A percentile compares a stretch with the other conserved stretches of the same genome.
Conservation (phyloP, 2,329 filamentous ascomycete genomes). For the Pseudogymnoascus destructans region DNA sequence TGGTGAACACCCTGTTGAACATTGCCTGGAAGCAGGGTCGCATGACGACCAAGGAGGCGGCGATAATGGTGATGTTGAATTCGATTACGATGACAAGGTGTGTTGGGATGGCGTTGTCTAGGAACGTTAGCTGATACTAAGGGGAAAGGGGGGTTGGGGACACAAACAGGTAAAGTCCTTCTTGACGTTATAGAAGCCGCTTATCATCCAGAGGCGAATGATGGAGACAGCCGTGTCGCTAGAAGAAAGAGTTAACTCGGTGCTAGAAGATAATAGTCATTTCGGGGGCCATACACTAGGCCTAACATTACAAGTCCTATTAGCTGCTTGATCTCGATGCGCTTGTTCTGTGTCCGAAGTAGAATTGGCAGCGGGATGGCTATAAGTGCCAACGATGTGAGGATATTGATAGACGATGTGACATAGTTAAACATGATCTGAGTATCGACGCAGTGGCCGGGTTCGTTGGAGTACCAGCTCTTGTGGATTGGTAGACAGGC, state of each 20-base stretch:
- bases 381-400: constrained; percentile 11
- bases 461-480: not conserved
- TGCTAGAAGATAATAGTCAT: not conserved
- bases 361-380: constrained; percentile 11
- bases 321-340: constrained; percentile 11
- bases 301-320: constrained; percentile 13
- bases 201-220: constrained; percentile 3
- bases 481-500: constrained; percentile 9
- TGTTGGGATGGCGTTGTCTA: constrained; percentile 6
- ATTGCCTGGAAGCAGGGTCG: constrained; percentile 12
- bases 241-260: not conserved
- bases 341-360: not conserved
- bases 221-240: not conserved
- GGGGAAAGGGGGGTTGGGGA: not conserved
- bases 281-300: constrained; percentile 10
- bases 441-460: constrained; percentile 11
- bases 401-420: constrained; percentile 12
- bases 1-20: not conserved
- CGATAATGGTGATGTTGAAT: constrained; percentile 14
- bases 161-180: not conserved
- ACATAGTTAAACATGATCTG: constrained; percentile 9
- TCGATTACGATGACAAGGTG: constrained; percentile 11
- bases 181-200: not conserved
- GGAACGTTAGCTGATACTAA: not conserved
- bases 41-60: constrained; percentile 14